Evolutionary conservation across 108 stramenopile genomes (phyloP), one percentile per base, ranked within the genome.

Genomic region (Nitzschia sp.): DNA sequence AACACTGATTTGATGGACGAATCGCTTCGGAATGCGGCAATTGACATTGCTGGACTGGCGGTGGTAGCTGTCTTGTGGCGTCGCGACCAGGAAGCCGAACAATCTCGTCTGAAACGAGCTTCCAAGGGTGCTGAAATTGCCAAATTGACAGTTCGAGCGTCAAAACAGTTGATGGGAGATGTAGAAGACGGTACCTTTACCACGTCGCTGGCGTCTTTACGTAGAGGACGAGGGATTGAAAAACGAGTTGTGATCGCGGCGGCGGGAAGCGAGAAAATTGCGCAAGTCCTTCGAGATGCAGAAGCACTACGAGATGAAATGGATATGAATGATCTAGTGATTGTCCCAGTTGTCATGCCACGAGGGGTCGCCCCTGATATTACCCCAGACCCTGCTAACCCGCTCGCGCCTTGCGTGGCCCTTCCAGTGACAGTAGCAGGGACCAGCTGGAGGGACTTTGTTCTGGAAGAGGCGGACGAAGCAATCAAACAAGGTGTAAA

Each of bases 201-300:
- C 2, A 67, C 71, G 25, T 47, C 71, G 30, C 41, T 79, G 23
- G 50, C 72, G 8, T 4, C 29, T n/a, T 58, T 79, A 2, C 53
- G 78, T 13, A 11, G 72, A 13, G 60, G 61, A 15, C 53, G 78
- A 17, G 78, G 78, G 9, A 64, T 79, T 19, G 78, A 79, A 46
- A 79, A 79, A 54, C 69, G 78, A 15, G 72, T 79, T 34, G 72
- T 79, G n/a, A 73, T 79, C 46, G 78, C 72, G 3, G 69, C 63
- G 1, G 78, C 52, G 2, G 78, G 78, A 17, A 9, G 23, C 31
- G 71, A 68, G 6, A 69, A 63, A 48, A 73, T 79, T 21, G 28
- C 32, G 2, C 38, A 79, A 63, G 52, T 73, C n/a, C 11, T 79
- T 2, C 31, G 68, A 45, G 67, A 79, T 9, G 67, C 72, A 5